These are phyloP conservation scores for Apiotrichum brassicae DNA, from an alignment of 1,284 basidiomycete species.

Conservation along the genomic window DNA sequence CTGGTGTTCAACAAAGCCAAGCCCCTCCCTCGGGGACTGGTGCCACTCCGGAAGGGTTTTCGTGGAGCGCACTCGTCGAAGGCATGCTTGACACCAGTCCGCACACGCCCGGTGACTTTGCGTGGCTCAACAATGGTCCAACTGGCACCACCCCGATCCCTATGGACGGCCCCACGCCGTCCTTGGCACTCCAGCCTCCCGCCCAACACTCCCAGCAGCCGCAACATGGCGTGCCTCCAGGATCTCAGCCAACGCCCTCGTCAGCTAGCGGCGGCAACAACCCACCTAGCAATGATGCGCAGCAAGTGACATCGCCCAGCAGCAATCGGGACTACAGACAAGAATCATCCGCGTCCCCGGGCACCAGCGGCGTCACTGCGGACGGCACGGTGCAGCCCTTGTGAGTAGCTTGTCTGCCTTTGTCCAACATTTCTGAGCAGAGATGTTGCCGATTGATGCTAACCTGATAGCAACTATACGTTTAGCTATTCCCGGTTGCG, in stretches of 20 bases:
- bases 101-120: conserved; percentile 6
- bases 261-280: neutral
- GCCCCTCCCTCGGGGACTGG: no score
- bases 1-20: no score
- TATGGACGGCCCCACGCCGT: neutral
- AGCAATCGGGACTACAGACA: neutral
- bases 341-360: conserved; percentile 3
- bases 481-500: conserved; percentile 16
- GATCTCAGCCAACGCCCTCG: neutral
- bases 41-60: conserved; percentile 6
- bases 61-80: conserved; percentile 18
- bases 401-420: neutral
- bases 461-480: conserved; percentile 8
- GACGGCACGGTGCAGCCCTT: conserved; percentile 4
- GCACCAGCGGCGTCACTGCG: neutral
- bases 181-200: neutral
- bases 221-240: neutral
- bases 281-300: neutral
- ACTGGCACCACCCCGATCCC: neutral
- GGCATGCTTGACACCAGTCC: conserved; percentile 11
- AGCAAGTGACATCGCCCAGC: neutral
- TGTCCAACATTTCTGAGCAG: no score
- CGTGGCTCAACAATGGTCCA: conserved; percentile 7
- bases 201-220: neutral
- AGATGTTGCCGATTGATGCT: no score